Evolutionary conservation across 176 grass and related monocot species (phyloP), one percentile per base, ranked within the genome.

Genomic region (Pharus latifolius): DNA sequence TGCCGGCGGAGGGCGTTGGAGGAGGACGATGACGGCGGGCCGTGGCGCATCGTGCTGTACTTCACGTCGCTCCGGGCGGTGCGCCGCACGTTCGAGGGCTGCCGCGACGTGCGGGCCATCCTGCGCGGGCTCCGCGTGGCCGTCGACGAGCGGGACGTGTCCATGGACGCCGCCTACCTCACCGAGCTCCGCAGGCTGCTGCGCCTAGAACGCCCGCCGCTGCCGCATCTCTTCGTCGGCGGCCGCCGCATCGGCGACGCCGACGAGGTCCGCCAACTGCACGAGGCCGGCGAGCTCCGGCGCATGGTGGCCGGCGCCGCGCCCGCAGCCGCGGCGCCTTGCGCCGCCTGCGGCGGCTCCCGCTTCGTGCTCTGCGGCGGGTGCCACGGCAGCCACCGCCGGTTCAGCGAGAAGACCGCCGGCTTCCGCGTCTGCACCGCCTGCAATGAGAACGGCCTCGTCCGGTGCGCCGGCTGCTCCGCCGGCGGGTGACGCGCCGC

Each of bases 361-460:
- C 68, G 80, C 25, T 92, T 96, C 38, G 60, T 63, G 9, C 80
- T 88, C 1, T 96, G 92, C 53, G 73, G 17, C 63, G 52, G 56
- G 8, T 96, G 92, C 47, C 10, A 65, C 38, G 92, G 92, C 18
- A 89, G 85, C 73, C 85, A 82, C 63, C 90, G 78, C 18, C 7
- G 78, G 52, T 96, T 84, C 80, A 89, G 85, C 78, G 80, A 96
- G 34, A 92, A 96, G 79, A 79, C 83, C 51, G 77, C 67, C 34
- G 78, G 70, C 5, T 92, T 96, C 84, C 88, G 85, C 56, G 76
- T 83, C 83, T 96, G 88, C 80, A 14, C 67, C 52, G 70, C 59
- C 51, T 96, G 92, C 92, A 89, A 96, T 46, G 92, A 96, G 73
- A 89, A 92, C 63, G 92, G 92, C 14, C 88, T 96, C 64, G 76